Evolutionary conservation across 345 rosid genomes (phyloP).

Genomic region (Salix dunnii): DNA sequence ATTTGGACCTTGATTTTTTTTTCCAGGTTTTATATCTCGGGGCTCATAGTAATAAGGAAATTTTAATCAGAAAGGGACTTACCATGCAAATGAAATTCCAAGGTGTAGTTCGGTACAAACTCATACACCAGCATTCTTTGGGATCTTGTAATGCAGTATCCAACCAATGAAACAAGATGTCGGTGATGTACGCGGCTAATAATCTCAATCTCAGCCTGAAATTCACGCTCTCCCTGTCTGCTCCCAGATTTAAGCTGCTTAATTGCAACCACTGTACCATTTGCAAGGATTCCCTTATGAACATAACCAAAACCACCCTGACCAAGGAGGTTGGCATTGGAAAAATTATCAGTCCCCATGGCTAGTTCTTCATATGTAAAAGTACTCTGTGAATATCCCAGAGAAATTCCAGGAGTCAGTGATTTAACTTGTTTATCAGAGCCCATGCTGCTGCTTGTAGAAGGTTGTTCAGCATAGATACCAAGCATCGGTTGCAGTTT

Average conservation of each 20-base stretch:
- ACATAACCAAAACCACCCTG: constrained; percentile 34
- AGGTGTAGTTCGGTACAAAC: constrained; percentile 24
- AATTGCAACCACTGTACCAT: constrained; percentile 28
- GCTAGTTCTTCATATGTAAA: constrained; percentile 22
- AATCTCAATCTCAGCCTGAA: constrained; percentile 31
- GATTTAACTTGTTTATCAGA: constrained; percentile 9
- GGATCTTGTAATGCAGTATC: constrained; percentile 22
- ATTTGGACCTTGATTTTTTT: background rate
- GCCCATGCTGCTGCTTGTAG: constrained; percentile 7
- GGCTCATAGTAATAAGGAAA: background rate
- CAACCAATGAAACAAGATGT: constrained; percentile 28
- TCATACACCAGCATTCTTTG: constrained; percentile 31
- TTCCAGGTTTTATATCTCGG: background rate
- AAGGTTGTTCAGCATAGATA: constrained; percentile 22
- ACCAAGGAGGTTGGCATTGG: constrained; percentile 21
- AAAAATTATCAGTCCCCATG: constrained; percentile 20
- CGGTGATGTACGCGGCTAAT: constrained; percentile 25
- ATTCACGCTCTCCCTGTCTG: constrained; percentile 33
- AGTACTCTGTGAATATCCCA: constrained; percentile 9
- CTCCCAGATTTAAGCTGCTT: constrained; percentile 32
- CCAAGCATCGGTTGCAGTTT: background rate
- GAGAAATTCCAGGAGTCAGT: constrained; percentile 8
- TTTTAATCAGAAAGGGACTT: background rate
- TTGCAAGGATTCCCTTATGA: constrained; percentile 22
- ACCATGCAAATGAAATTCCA: constrained; percentile 35